Evolutionary conservation across 2,329 filamentous ascomycete species (phyloP).

Genomic region (Mariannaea elegans): DNA sequence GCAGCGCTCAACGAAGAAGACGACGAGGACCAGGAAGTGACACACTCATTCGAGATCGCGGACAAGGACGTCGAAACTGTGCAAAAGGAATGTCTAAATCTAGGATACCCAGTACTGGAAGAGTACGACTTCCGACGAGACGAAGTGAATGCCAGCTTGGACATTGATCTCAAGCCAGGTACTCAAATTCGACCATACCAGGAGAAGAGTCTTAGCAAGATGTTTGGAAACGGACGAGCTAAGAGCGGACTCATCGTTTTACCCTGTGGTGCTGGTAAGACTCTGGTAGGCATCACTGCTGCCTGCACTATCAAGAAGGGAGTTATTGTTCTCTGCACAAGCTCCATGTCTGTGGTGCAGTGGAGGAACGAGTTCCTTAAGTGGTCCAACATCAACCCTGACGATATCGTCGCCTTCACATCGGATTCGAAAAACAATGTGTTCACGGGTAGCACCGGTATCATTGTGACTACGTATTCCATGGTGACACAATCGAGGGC

Average conservation of each 20-base stretch:
- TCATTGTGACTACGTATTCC: constrained; percentile 97
- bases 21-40: constrained; percentile 85
- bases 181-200: constrained; percentile 95
- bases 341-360: constrained; percentile 96
- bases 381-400: constrained; percentile 94
- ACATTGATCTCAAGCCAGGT: constrained; percentile 90
- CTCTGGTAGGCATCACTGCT: constrained; percentile 95
- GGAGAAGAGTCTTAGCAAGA: constrained; percentile 97
- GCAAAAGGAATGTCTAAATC: constrained; percentile 86
- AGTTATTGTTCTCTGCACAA: constrained; percentile 93
- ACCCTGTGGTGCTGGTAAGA: constrained; percentile 96
- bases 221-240: constrained; percentile 98
- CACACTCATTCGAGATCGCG: constrained; percentile 92
- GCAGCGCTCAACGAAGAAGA: constrained; percentile 82
- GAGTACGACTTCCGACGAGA: constrained; percentile 98
- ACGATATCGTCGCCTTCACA: constrained; percentile 94
- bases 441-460: constrained; percentile 89
- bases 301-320: constrained; percentile 98
- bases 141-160: constrained; percentile 85
- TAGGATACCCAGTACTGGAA: constrained; percentile 88
- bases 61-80: constrained; percentile 85
- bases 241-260: constrained; percentile 98
- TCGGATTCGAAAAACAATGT: constrained; percentile 84
- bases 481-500: constrained; percentile 96
- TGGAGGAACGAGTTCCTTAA: constrained; percentile 97